A percentile compares a stretch with the other conserved stretches of the same genome.
Evolutionary conservation across 176 grass and related monocot genomes (phyloP).

Genomic region (Phragmites australis): DNA sequence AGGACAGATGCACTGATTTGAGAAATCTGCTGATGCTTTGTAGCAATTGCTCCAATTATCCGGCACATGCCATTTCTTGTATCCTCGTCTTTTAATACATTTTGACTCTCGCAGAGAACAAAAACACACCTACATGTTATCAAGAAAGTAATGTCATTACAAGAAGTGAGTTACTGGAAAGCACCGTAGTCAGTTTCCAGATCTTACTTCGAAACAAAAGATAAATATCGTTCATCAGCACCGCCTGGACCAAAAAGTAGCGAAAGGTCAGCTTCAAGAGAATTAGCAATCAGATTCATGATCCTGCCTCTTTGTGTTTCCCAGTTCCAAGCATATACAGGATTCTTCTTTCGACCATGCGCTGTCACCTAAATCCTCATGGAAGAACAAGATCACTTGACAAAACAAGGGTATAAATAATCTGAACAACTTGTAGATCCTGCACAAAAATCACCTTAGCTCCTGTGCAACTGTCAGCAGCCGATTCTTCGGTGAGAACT

Average conservation of each 20-base stretch:
- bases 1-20: constrained; percentile 80
- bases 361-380: constrained; percentile 50
- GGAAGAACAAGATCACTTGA: constrained; percentile 11
- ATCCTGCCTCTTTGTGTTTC: constrained; percentile 86
- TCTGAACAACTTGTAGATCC: not conserved
- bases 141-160: constrained; percentile 23
- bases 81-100: constrained; percentile 69
- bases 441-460: constrained; percentile 57
- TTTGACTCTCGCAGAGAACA: constrained; percentile 77
- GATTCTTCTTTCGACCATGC: constrained; percentile 80
- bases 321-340: constrained; percentile 87
- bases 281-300: constrained; percentile 82
- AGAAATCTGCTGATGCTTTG: constrained; percentile 75
- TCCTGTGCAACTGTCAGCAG: constrained; percentile 32
- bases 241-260: constrained; percentile 81
- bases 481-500: constrained; percentile 50
- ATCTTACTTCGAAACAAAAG: constrained; percentile 88
- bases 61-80: constrained; percentile 68
- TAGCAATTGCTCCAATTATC: constrained; percentile 77
- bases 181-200: constrained; percentile 19
- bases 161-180: constrained; percentile 23
- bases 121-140: constrained; percentile 57
- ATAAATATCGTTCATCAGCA: constrained; percentile 84
- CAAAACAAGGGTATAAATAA: not conserved
- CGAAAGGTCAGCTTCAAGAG: constrained; percentile 84